These are phyloP conservation scores for Serendipita sp. DNA, from an alignment of 768 basidiomycete species.

Conservation along the genomic window DNA sequence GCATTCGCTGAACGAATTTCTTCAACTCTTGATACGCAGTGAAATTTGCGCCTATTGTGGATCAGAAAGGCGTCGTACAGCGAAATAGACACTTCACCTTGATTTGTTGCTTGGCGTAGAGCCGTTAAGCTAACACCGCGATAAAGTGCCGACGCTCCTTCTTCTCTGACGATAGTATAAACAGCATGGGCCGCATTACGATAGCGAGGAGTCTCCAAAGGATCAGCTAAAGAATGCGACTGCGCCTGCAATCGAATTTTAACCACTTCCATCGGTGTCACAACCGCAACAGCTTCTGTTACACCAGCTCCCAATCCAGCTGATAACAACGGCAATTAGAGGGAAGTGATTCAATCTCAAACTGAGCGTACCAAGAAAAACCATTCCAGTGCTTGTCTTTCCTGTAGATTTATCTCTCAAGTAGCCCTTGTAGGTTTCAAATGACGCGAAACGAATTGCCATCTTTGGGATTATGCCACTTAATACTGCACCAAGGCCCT, in stretches of 20 bases:
- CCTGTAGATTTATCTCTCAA: slow-evolving; percentile 64
- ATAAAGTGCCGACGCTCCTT: slow-evolving; percentile 72
- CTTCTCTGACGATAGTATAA: slow-evolving; percentile 85
- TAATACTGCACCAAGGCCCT: slow-evolving; percentile 84
- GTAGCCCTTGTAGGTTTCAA: slow-evolving; percentile 84
- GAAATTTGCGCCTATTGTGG: slow-evolving; percentile 71
- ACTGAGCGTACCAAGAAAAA: slow-evolving; percentile 60
- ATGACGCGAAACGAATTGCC: slow-evolving; percentile 96
- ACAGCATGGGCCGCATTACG: slow-evolving; percentile 94
- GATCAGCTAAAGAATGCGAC: slow-evolving; percentile 91
- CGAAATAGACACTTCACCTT: slow-evolving; percentile 38
- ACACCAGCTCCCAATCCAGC: slow-evolving; percentile 90
- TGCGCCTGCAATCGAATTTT: slow-evolving; percentile 98
- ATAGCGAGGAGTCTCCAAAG: slow-evolving; percentile 83
- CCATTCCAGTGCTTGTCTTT: slow-evolving; percentile 57
- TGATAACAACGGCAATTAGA: slow-evolving; percentile 18
- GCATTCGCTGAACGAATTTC: slow-evolving; percentile 55
- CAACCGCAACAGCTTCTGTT: slow-evolving; percentile 88
- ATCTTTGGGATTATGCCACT: slow-evolving; percentile 98
- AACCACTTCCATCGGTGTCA: slow-evolving; percentile 98
- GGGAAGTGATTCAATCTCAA: neutral
- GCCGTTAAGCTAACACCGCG: slow-evolving; percentile 90
- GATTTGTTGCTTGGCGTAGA: slow-evolving; percentile 91
- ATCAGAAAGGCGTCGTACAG: neutral
- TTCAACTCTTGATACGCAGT: slow-evolving; percentile 97